Evolutionary conservation across 805 yeast species (phyloP).

Genomic region (Wickerhamomyces xylosicus): DNA sequence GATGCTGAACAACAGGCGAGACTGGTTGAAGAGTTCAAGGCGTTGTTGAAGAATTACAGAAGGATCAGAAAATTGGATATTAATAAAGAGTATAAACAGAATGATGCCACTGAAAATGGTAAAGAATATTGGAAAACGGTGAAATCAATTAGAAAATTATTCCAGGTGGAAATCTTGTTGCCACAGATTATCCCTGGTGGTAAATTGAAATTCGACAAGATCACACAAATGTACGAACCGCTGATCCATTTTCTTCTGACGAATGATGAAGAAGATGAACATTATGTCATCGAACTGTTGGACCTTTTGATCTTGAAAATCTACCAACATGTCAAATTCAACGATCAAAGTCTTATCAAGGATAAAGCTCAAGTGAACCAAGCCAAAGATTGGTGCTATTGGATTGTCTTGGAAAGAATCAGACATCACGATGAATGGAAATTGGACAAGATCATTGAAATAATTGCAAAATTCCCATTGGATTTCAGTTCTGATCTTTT

Average conservation of each 20-base stretch:
- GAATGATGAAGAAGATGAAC: conserved; percentile 11
- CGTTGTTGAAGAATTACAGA: conserved; percentile 35
- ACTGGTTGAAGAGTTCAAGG: conserved; percentile 18
- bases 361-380: conserved; percentile 5
- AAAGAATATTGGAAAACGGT: conserved; percentile 32
- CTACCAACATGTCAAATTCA: conserved; percentile 9
- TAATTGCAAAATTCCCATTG: conserved; percentile 10
- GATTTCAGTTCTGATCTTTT: conserved; percentile 5
- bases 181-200: conserved; percentile 24
- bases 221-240: conserved; percentile 22
- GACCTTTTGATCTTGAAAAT: conserved; percentile 7
- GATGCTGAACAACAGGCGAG: conserved; percentile 21
- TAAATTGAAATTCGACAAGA: conserved; percentile 17
- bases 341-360: neutral
- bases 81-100: conserved; percentile 26
- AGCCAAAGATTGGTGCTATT: conserved; percentile 9
- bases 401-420: conserved; percentile 6
- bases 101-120: conserved; percentile 33
- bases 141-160: conserved; percentile 12
- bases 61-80: conserved; percentile 38
- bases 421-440: neutral
- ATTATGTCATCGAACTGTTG: conserved; percentile 13
- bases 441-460: conserved; percentile 6
- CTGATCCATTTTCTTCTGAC: conserved; percentile 8
- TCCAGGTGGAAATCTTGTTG: conserved; percentile 18